Base-by-base conservation (phyloP, 2,329 filamentous ascomycete genomes). In the Ceratocystis papillata region DNA sequence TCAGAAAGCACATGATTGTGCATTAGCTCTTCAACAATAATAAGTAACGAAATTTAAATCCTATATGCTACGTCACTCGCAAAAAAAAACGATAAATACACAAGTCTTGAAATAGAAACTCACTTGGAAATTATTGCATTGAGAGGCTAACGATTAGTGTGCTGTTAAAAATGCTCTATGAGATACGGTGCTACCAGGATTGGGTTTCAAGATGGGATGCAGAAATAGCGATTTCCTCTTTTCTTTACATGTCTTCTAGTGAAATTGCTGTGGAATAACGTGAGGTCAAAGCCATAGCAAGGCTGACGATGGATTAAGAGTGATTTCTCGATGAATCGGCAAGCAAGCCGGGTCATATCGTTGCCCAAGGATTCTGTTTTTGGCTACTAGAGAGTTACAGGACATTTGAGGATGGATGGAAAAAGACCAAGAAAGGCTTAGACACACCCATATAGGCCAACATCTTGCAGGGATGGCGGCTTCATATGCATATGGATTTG, bases 271-370 rank as follows among this genome's bases (percentile, higher is more conserved):
- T 25, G 30, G 37, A 37, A 37, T 33, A 33, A 20, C 12, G n/a
- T 33, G 28, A 59, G 55, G 55, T 33, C 55, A 59, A 33, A 59
- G 55, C 28, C 55, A 59, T 59, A 33, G 55, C 25, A 59, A 59
- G 55, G 55, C 25, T 59, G 55, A 59, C n/a, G 55, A 59, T 33
- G 55, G 33, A 6, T 59, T 8, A 37, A 37, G 30, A 6, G 8
- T 33, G 28, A 37, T 17, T 41, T 28, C 17, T 59, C 10, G 55
- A 37, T 33, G 55, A 12, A 10, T 37, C 5, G 55, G 22, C 2
- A 12, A 33, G 33, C 7, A 59, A 41, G 37, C 37, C 48, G 17
- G 55, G 28, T 8, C 30, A 57, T n/a, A 15, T 33, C 8, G 25
- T 30, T 28, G 25, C 48, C 15, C 5, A 15, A 53, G 5, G 48